A percentile compares a stretch with the other conserved stretches of the same genome.
Evolutionary conservation across 345 rosid species (phyloP).

Genomic region (Syzygium oleosum): DNA sequence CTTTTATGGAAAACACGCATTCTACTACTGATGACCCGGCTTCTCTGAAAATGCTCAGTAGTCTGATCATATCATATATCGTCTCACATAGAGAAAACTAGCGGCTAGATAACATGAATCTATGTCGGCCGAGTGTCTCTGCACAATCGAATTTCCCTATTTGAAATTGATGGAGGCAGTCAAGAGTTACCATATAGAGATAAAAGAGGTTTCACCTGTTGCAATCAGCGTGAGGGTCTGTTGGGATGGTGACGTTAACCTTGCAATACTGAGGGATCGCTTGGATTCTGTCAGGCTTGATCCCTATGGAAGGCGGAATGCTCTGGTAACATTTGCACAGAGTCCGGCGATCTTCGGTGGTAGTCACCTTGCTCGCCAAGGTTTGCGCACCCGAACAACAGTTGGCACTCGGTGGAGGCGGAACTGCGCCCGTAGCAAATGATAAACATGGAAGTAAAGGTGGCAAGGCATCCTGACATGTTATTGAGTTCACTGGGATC

Average conservation of each 20-base stretch:
- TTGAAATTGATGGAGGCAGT: neutral
- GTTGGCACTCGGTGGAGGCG: neutral
- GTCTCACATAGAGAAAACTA: neutral
- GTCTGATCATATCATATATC: neutral
- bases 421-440: neutral
- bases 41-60: neutral
- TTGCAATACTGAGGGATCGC: neutral
- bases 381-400: neutral
- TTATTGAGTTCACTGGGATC: neutral
- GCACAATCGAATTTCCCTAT: neutral
- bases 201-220: neutral
- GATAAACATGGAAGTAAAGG: neutral
- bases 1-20: neutral
- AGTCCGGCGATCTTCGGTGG: neutral
- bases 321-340: neutral
- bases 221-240: slow-evolving; percentile 1
- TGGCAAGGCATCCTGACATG: neutral
- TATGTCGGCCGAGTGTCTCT: neutral
- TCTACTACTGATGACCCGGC: neutral
- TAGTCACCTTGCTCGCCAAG: neutral
- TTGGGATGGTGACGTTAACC: neutral
- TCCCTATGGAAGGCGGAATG: neutral
- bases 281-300: neutral
- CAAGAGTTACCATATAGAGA: neutral
- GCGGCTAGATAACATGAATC: neutral